phyloP scores from a whole-genome alignment of 257 asterid genomes.

The Ehretia macrophylla region DNA sequence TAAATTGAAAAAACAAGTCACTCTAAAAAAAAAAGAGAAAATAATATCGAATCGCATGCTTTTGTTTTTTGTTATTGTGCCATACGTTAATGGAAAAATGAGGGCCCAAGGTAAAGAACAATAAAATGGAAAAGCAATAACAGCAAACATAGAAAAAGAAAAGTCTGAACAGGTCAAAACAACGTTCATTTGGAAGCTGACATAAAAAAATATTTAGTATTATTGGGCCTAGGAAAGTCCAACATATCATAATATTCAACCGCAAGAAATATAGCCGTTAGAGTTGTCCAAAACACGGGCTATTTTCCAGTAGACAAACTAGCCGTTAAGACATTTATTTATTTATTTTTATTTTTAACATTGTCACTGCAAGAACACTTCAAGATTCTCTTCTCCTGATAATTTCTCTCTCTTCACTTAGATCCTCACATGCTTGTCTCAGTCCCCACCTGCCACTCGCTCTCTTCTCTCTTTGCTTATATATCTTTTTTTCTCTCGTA shows the following conservation, averaged over 20 bases:
- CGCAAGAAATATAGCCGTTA: background rate
- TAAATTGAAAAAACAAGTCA: no score
- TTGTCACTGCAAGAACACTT: background rate
- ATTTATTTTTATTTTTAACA: no score
- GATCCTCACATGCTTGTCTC: background rate
- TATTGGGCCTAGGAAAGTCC: background rate
- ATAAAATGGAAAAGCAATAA: no score
- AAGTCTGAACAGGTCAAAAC: background rate
- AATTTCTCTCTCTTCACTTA: background rate
- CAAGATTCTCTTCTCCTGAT: background rate
- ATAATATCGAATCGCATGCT: no score
- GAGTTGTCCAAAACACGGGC: background rate
- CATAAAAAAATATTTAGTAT: background rate
- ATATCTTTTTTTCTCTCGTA: background rate
- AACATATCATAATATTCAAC: background rate
- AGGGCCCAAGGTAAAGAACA: no score
- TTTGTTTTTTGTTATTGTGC: no score
- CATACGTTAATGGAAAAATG: no score
- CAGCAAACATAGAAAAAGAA: background rate
- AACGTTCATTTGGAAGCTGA: background rate
- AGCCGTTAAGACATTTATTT: slow-evolving; percentile 1
- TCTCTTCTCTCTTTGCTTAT: background rate
- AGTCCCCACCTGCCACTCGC: background rate
- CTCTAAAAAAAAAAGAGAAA: no score
- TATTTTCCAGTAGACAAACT: background rate